A percentile compares a stretch with the other conserved stretches of the same genome.
phyloP scores from a whole-genome alignment of 202 grass and related monocot genomes.

The Carex sylvatica region DNA sequence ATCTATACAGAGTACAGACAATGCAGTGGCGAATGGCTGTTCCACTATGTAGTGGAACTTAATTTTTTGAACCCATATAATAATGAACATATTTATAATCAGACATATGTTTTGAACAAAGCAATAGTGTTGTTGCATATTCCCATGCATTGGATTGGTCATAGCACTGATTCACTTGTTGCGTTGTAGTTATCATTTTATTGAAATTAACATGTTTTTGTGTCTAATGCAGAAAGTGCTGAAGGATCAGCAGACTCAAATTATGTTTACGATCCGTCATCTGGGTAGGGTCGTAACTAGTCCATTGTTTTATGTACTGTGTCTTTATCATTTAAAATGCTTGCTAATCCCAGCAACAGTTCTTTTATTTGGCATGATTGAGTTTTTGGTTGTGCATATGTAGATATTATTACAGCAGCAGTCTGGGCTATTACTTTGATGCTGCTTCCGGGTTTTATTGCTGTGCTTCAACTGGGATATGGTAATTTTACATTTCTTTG shows the following conservation, averaged over 20 bases:
- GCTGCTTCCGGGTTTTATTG: conserved; percentile 64
- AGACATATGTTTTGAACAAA: background rate
- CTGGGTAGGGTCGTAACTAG: conserved; percentile 49
- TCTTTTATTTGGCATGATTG: conserved; percentile 5
- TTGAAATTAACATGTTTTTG: background rate
- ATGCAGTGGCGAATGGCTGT: background rate
- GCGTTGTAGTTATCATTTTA: background rate
- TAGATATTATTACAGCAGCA: conserved; percentile 92
- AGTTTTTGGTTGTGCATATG: conserved; percentile 14
- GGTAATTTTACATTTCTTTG: conserved; percentile 45
- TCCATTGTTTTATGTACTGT: conserved; percentile 13
- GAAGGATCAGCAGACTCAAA: conserved; percentile 52
- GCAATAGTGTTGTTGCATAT: background rate
- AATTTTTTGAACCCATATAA: background rate
- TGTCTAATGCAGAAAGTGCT: conserved; percentile 44
- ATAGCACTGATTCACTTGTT: conserved; percentile 4
- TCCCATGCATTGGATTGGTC: background rate
- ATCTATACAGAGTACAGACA: background rate
- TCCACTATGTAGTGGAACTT: background rate
- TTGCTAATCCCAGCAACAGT: background rate
- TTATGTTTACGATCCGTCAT: conserved; percentile 77
- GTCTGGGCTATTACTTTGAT: conserved; percentile 85
- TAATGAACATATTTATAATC: background rate
- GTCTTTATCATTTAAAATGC: conserved; percentile 16
- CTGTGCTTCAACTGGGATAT: conserved; percentile 71